Percentiles rank a stretch among this genome's conserved stretches.
Evolutionary conservation across 1,139 yeast genomes (phyloP).

Genomic region (Blastobotrys apis): DNA sequence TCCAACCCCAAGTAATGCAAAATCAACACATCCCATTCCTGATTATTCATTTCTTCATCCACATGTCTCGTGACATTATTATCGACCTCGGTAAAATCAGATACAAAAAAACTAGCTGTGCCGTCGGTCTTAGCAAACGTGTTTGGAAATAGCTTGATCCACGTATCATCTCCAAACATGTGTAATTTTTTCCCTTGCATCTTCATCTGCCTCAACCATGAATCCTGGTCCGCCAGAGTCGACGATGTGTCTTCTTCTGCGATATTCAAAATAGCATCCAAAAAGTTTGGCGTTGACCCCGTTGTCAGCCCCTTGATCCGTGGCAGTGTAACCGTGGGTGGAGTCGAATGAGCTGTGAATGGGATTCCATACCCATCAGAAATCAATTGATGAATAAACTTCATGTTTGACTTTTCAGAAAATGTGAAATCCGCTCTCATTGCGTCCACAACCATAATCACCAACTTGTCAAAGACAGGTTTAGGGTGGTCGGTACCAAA

Average conservation of each 20-base stretch:
- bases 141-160: slow-evolving; percentile 82
- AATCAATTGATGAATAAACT: slow-evolving; percentile 61
- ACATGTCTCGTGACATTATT: slow-evolving; percentile 88
- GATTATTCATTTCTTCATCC: slow-evolving; percentile 45
- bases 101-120: slow-evolving; percentile 88
- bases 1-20: slow-evolving; percentile 91
- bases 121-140: slow-evolving; percentile 71
- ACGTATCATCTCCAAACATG: slow-evolving; percentile 96
- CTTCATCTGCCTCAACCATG: slow-evolving; percentile 74
- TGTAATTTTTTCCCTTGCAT: slow-evolving; percentile 48
- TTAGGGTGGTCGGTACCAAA: slow-evolving; percentile 27
- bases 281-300: slow-evolving; percentile 89
- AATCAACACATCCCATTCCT: slow-evolving; percentile 77
- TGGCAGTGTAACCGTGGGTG: slow-evolving; percentile 96
- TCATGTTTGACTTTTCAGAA: slow-evolving; percentile 56
- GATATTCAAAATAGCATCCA: slow-evolving; percentile 89
- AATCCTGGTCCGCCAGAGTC: slow-evolving; percentile 70
- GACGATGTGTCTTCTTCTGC: slow-evolving; percentile 88
- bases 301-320: slow-evolving; percentile 91
- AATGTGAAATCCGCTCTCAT: slow-evolving; percentile 83
- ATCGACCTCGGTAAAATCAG: slow-evolving; percentile 92
- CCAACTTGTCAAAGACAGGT: slow-evolving; percentile 61
- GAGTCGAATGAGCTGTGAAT: slow-evolving; percentile 85
- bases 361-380: slow-evolving; percentile 70
- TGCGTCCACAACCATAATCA: slow-evolving; percentile 90